These are phyloP conservation scores for Vigna reflexopilosa DNA, from an alignment of 306 rosid species.

Conservation along the genomic window DNA sequence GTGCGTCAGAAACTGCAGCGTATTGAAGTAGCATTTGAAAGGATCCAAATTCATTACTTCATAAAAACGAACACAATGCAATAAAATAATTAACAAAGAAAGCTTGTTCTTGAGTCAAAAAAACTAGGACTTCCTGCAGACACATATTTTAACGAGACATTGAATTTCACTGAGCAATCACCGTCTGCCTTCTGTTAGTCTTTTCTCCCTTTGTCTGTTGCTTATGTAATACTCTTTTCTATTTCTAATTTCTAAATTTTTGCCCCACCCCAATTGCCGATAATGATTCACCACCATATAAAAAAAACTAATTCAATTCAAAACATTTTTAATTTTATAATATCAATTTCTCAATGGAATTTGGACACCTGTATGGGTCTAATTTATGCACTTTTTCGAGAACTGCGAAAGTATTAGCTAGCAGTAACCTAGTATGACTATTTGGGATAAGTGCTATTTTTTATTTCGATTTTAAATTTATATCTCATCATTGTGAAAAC, in stretches of 20 bases:
- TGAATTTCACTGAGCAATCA: background rate
- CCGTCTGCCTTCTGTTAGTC: background rate
- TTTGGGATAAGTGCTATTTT: background rate
- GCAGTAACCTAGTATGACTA: background rate
- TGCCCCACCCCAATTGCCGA: background rate
- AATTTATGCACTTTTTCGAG: background rate
- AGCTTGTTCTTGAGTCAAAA: too few relatives aligned
- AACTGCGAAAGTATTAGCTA: background rate
- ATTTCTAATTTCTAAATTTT: background rate
- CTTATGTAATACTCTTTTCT: background rate
- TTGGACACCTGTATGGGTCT: background rate
- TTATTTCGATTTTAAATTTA: too few relatives aligned
- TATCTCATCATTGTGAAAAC: too few relatives aligned
- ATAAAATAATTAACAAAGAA: too few relatives aligned
- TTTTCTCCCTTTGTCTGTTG: conserved; percentile 19
- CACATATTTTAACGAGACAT: background rate
- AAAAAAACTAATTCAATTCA: background rate
- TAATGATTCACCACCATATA: background rate
- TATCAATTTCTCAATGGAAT: background rate
- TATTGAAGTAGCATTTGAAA: too few relatives aligned
- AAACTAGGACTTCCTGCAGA: too few relatives aligned
- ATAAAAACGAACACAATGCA: too few relatives aligned
- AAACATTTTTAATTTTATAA: too few relatives aligned
- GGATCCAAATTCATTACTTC: too few relatives aligned
- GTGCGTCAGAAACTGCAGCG: too few relatives aligned